Evolutionary conservation across 768 basidiomycete genomes (phyloP).

Genomic region (Mycena chlorophos): DNA sequence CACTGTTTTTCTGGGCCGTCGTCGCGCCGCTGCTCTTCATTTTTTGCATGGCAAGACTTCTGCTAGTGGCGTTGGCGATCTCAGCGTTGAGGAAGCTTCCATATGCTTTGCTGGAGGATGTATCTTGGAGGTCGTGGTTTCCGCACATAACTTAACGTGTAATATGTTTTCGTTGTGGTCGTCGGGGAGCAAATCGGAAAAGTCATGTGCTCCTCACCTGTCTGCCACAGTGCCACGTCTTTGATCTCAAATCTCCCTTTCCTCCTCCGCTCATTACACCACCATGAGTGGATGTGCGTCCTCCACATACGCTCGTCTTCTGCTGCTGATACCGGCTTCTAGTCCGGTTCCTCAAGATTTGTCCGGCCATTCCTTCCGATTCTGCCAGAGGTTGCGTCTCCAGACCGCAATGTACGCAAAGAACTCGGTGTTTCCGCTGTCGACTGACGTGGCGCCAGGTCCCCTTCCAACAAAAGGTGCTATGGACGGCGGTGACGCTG

Average conservation of each 20-base stretch:
- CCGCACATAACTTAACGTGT: not conserved
- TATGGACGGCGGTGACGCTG: conserved; percentile 99
- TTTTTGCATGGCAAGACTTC: not conserved
- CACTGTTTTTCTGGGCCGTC: not conserved
- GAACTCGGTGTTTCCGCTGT: conserved; percentile 7
- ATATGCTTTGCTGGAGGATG: not conserved
- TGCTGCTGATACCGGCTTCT: conserved; percentile 1
- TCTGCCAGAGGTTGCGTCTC: conserved; percentile 95
- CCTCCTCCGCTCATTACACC: conserved; percentile 30
- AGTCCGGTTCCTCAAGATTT: conserved; percentile 97
- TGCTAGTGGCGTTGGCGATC: not conserved
- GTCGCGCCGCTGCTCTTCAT: not conserved
- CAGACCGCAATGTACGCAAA: conserved; percentile 84
- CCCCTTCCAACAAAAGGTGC: conserved; percentile 98
- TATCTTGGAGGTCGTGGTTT: not conserved
- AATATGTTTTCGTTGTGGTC: not conserved
- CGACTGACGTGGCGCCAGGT: conserved; percentile 39
- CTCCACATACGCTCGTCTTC: conserved; percentile 2
- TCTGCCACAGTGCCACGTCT: conserved; percentile 18
- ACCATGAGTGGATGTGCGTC: conserved; percentile 82
- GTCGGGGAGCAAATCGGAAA: not conserved
- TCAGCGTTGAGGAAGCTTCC: not conserved
- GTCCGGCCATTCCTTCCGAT: conserved; percentile 97
- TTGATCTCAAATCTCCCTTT: not conserved
- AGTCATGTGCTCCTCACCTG: not conserved